Evolutionary conservation across 495 filamentous ascomycete species (phyloP), one percentile per base, ranked within the genome.

Genomic region (Platismatia glauca): DNA sequence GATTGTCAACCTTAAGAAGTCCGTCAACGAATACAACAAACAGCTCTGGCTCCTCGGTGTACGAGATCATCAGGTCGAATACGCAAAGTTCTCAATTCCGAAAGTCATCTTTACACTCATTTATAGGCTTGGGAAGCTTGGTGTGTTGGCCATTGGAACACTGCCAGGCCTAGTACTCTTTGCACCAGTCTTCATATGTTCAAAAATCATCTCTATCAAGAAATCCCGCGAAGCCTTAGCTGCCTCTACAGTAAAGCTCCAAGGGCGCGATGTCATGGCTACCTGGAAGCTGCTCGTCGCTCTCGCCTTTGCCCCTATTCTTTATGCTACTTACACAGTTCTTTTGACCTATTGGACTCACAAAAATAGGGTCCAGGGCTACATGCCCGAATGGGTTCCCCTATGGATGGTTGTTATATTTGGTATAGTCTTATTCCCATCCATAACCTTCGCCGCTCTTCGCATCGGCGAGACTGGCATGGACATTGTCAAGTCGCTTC

Each of bases 251-350:
- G 94, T 99, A 65, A 99, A 99, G 71, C 82, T 99, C 34, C 87
- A 95, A 71, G 94, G 89, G 22, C 83, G 86, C 39, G 94, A 99
- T 72, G 94, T 99, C 31, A 93, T 99, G 79, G 94, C 94, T 0
- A 97, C 94, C 0, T 99, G 94, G 94, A 99, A 99, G 73, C 81
- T 99, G 16, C 85, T 99, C 12, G 92, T 97, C 31, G 84, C 93
- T 37, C 79, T 97, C 69, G 91, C 86, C 18, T 85, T 99, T 67
- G 89, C 92, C 9, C 94, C 94, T 0, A 76, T 90, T 8, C 78
- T 96, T 6, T 97, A 97, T 73, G 85, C 86, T 60, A 79, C 84
- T 43, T 97, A 96, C 73, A 88, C 89, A 7, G 73, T 81, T 35
- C 59, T 86, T 12, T 81, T 96, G 39, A 88, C 87, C 16, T 84